Percentiles rank a stretch among this genome's conserved stretches.
Conservation (phyloP, 176 grass and related monocot genomes). For the Sorghum bicolor region DNA sequence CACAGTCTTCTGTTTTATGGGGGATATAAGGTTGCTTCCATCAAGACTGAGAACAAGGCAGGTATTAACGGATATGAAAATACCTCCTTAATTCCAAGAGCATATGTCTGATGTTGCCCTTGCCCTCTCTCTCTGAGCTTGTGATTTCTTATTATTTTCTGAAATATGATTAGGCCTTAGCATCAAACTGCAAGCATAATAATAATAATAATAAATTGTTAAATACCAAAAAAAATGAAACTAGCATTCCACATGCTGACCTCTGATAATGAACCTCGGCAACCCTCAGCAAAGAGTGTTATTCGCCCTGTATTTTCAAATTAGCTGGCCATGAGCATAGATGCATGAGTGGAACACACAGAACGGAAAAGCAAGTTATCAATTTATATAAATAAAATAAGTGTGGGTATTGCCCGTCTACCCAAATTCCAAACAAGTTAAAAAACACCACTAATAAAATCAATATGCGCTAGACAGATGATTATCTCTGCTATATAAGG, state of each 20-base stretch:
- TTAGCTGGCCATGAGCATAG: constrained; percentile 58
- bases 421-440: neutral
- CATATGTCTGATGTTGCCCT: constrained; percentile 98
- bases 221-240: neutral
- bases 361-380: neutral
- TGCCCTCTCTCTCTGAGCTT: constrained; percentile 80
- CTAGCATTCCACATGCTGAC: constrained; percentile 37
- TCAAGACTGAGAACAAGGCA: constrained; percentile 9
- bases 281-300: constrained; percentile 93
- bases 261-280: constrained; percentile 97
- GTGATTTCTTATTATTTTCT: constrained; percentile 85
- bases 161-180: neutral
- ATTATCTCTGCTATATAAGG: neutral
- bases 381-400: neutral
- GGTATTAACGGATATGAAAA: neutral
- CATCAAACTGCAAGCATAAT: constrained; percentile 17
- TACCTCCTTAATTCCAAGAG: constrained; percentile 98
- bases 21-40: neutral
- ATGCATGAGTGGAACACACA: constrained; percentile 24
- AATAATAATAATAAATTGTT: neutral
- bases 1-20: neutral
- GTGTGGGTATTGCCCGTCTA: neutral
- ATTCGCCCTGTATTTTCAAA: constrained; percentile 66
- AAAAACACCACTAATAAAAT: neutral
- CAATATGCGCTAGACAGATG: neutral